These are phyloP conservation scores for Daedalea quercina DNA, from an alignment of 768 basidiomycete species.

Conservation along the genomic window DNA sequence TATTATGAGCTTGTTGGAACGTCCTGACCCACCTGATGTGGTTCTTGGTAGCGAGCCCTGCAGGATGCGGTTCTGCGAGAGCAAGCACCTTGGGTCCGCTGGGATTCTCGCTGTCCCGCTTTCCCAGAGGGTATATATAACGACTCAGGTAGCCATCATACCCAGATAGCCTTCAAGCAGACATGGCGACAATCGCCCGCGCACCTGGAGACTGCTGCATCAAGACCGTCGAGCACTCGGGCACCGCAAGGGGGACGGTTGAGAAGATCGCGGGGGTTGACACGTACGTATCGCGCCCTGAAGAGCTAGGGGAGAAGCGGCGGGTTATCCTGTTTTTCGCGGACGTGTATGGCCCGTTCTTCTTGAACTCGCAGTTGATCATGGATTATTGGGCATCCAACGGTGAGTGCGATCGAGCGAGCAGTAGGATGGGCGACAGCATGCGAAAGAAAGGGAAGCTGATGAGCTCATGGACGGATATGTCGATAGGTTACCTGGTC, in stretches of 20 bases:
- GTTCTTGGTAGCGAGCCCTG: too few species aligned
- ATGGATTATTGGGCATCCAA: slow-evolving; percentile 60
- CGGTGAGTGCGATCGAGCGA: slow-evolving; percentile 30
- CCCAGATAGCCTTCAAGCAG: neutral
- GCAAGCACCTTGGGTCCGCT: too few species aligned
- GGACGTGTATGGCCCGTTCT: slow-evolving; percentile 56
- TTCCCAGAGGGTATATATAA: too few species aligned
- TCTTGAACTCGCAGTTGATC: slow-evolving; percentile 48
- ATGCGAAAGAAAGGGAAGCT: too few species aligned
- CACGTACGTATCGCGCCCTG: slow-evolving; percentile 49
- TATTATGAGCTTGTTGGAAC: too few species aligned
- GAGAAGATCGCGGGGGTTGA: slow-evolving; percentile 35
- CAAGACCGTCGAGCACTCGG: slow-evolving; percentile 43
- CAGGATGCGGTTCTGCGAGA: too few species aligned
- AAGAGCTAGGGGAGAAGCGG: slow-evolving; percentile 13
- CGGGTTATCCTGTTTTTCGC: slow-evolving; percentile 51
- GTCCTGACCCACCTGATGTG: too few species aligned
- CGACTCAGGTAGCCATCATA: neutral
- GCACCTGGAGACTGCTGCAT: slow-evolving; percentile 43
- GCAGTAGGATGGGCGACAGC: too few species aligned
- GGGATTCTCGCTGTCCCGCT: too few species aligned
- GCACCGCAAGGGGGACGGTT: slow-evolving; percentile 37
- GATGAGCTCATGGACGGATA: neutral
- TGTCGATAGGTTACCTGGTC: slow-evolving; percentile 45
- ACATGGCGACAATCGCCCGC: slow-evolving; percentile 7